A percentile compares a stretch with the other conserved stretches of the same genome.
Evolutionary conservation across 169 alveolate genomes (phyloP).

Genomic region (Plasmodium gallinaceum): DNA sequence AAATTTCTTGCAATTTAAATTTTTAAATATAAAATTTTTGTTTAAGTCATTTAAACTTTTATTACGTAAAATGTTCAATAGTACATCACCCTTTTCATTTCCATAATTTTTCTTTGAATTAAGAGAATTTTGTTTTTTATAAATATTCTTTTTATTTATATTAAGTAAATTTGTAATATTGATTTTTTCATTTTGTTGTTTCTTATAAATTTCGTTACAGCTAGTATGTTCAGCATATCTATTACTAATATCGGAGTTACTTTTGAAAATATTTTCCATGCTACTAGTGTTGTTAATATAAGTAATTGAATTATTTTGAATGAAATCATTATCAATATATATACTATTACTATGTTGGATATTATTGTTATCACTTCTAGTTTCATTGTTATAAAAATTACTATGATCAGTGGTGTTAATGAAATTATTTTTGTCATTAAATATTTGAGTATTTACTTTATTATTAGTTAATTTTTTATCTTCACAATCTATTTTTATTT

Average conservation of each 20-base stretch:
- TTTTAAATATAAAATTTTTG: slow-evolving; percentile 5
- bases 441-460: background rate
- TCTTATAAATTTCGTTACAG: no score
- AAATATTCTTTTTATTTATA: background rate
- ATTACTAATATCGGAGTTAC: no score
- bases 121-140: background rate
- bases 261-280: no score
- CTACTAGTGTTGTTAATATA: no score
- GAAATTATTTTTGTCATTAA: background rate
- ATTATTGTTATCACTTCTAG: background rate
- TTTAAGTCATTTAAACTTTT: background rate
- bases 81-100: background rate
- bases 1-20: background rate
- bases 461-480: background rate
- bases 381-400: background rate
- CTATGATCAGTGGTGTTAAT: background rate
- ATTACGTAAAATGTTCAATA: background rate
- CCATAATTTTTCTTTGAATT: background rate
- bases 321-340: background rate
- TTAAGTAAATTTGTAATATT: background rate
- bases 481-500: background rate
- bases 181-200: no score
- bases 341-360: background rate
- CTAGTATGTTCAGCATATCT: no score
- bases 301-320: no score